Conservation (phyloP, 208 protist genomes). For the Crithidia expoeki region DNA sequence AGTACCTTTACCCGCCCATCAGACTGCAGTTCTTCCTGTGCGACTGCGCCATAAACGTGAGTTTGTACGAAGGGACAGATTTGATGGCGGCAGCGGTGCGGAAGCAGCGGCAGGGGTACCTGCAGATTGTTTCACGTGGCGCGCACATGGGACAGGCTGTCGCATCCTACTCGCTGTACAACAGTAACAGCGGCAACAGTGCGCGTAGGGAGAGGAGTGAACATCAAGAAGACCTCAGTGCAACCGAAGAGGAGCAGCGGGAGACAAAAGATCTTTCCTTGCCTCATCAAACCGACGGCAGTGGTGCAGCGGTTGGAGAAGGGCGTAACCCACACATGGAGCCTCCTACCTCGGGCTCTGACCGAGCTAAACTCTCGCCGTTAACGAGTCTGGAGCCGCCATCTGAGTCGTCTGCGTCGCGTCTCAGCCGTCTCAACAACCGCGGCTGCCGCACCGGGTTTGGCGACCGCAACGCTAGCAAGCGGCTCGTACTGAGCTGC, state of each 20-base stretch:
- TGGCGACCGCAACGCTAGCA: conserved; percentile 43
- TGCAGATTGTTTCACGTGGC: conserved; percentile 31
- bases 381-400: not conserved
- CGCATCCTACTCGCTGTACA: conserved; percentile 2
- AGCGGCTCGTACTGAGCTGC: conserved; percentile 56
- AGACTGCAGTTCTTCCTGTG: conserved; percentile 47
- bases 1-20: conserved; percentile 36
- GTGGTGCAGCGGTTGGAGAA: too few relatives aligned
- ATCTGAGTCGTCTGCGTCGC: conserved; percentile 29
- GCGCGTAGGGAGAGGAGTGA: too few relatives aligned
- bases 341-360: too few relatives aligned
- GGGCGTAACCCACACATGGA: too few relatives aligned
- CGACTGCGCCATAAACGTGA: conserved; percentile 43
- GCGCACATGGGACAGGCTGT: conserved; percentile 12
- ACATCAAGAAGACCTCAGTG: too few relatives aligned
- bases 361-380: not conserved
- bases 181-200: not conserved
- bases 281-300: too few relatives aligned
- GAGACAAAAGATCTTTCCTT: too few relatives aligned
- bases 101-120: conserved; percentile 32
- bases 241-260: too few relatives aligned
- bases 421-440: conserved; percentile 21
- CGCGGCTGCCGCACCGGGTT: conserved; percentile 39
- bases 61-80: conserved; percentile 61
- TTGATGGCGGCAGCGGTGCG: conserved; percentile 39